Evolutionary conservation across 495 filamentous ascomycete genomes (phyloP), one percentile per base, ranked within the genome.

Genomic region (Rhypophila decipiens): DNA sequence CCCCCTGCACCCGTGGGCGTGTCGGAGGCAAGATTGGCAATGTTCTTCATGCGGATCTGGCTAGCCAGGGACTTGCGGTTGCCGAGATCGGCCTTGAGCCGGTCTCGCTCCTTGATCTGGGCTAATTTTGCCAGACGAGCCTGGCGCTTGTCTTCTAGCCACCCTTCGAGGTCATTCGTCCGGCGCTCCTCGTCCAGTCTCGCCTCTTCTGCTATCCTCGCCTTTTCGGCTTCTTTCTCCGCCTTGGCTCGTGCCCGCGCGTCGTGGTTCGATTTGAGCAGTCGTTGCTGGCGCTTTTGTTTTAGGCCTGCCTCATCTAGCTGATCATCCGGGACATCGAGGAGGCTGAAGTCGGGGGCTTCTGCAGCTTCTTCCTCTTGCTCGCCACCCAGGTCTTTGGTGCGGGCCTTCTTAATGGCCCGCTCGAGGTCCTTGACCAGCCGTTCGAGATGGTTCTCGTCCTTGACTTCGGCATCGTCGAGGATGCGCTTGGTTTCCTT

Each of bases 11-110:
- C 70, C 5, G 72, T 66, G 0, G 91, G 90, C 17, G 82, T 82
- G 65, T 98, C 93, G 0, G 90, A 89, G 13, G 93, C 93, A 2
- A 98, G 83, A 55, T 95, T 96, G 34, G 93, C 94, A n/a, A 98
- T 84, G 13, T 80, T 88, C 68, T 97, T 96, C 93, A 98, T 98
- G 23, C 93, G 87, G 71, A 93, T 89, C 57, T 96, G 93, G 45
- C 82, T 88, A 10, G 94, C 94, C 10, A 96, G 78, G 1, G 90
- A 96, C 63, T 98, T 98, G 50, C 93, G 86, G 62, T 97, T 96
- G 21, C 90, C 88, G 0, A 96, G 76, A 56, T 98, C 93, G 1
- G 86, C 85, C 64, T 93, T 95, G 44, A 96, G 76, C 19, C 93
- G 77, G 50, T 95, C 87, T 23, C 91, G 83, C 47, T 97, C 94